A percentile compares a stretch with the other conserved stretches of the same genome.
phyloP scores from a whole-genome alignment of 2,329 filamentous ascomycete genomes.

The Chalaropsis ovoidea region DNA sequence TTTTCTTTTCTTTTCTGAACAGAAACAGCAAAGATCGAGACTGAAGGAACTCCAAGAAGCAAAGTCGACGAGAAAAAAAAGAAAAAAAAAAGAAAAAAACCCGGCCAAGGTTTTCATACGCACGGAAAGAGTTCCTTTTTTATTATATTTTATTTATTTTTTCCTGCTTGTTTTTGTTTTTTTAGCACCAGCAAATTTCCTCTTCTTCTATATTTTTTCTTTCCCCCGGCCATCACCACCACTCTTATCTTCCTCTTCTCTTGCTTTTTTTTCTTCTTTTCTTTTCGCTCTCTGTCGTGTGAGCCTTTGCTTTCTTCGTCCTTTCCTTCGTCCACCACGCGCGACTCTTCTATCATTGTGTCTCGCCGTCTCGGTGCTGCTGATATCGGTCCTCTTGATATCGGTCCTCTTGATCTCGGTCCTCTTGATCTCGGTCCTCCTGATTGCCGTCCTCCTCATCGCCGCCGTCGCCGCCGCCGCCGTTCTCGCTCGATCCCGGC shows the following conservation, averaged over 20 bases:
- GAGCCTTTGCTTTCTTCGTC: not conserved
- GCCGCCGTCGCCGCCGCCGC: not conserved
- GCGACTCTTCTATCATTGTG: constrained; percentile 2
- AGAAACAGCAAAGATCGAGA: no score
- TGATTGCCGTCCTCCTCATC: not conserved
- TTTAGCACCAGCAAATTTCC: not conserved
- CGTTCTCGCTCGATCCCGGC: not conserved
- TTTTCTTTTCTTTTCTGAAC: not conserved
- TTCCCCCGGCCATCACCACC: no score
- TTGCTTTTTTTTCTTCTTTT: constrained; percentile 13
- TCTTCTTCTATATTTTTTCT: not conserved
- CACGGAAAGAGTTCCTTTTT: not conserved
- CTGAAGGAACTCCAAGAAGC: no score
- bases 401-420: not conserved
- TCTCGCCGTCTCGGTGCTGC: not conserved
- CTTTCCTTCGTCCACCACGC: not conserved
- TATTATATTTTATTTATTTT: not conserved
- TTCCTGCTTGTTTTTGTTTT: not conserved
- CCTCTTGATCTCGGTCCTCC: not conserved
- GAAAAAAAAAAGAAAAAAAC: no score
- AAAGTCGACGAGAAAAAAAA: no score
- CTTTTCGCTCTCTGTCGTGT: not conserved
- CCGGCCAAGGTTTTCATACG: no score
- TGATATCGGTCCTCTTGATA: no score
- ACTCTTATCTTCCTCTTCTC: not conserved